These are phyloP conservation scores for Diaporthe vaccinii DNA, from an alignment of 2,329 filamentous ascomycete genomes.

Conservation along the genomic window DNA sequence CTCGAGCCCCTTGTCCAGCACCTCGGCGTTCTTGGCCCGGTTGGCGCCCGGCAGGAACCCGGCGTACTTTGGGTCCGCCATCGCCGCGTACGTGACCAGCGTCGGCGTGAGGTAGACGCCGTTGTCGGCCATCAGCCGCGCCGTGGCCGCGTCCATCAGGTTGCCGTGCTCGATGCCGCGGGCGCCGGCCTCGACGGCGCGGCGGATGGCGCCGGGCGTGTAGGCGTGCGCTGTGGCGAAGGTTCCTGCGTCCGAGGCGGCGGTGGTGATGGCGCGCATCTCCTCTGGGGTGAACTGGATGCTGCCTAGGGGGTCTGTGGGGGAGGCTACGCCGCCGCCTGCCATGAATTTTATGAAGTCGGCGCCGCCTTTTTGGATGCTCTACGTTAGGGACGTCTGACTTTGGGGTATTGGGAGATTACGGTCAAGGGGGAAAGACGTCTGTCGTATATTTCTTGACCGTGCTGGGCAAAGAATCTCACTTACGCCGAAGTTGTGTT, in stretches of 20 bases:
- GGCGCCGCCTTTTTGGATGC: constrained; percentile 53
- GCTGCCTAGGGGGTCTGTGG: constrained; percentile 65
- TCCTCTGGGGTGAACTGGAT: constrained; percentile 69
- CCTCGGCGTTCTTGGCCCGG: constrained; percentile 37
- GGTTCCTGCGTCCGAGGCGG: constrained; percentile 58
- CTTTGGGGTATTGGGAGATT: too few species aligned
- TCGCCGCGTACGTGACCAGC: constrained; percentile 58
- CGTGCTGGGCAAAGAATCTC: rapidly evolving
- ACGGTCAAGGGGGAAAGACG: not conserved
- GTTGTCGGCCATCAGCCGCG: constrained; percentile 60
- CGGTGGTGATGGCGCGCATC: constrained; percentile 61
- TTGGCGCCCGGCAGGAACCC: constrained; percentile 33
- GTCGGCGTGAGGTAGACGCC: constrained; percentile 63
- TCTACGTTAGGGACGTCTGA: not conserved
- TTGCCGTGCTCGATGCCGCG: constrained; percentile 60
- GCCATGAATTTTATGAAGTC: constrained; percentile 76
- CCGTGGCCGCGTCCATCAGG: constrained; percentile 51
- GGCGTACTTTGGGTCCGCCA: constrained; percentile 46
- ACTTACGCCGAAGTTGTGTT: constrained; percentile 62
- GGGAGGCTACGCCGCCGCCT: constrained; percentile 68
- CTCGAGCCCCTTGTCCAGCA: constrained; percentile 28
- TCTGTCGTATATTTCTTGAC: too few species aligned
- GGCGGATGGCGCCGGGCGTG: constrained; percentile 60
- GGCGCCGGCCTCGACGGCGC: constrained; percentile 63
- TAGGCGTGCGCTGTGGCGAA: constrained; percentile 67